Conservation (phyloP, 768 basidiomycete species). For the Agrocybe chaxingu region DNA sequence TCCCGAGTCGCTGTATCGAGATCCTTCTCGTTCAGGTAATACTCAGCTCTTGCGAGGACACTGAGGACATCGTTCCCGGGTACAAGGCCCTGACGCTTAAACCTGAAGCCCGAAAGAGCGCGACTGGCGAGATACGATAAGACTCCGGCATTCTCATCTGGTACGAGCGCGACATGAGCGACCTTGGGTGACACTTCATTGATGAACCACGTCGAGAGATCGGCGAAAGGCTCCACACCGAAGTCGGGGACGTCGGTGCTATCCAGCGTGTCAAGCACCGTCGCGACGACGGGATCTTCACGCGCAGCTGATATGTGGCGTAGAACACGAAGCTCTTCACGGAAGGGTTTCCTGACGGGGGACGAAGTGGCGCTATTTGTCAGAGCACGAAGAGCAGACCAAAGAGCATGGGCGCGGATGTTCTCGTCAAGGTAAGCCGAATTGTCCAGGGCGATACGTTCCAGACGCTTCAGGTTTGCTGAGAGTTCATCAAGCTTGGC, state of each 20-base stretch:
- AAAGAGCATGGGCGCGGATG: conserved; percentile 85
- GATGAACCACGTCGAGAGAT: conserved; percentile 89
- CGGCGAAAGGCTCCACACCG: conserved; percentile 84
- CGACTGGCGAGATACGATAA: conserved; percentile 85
- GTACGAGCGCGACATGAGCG: conserved; percentile 87
- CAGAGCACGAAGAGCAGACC: conserved; percentile 88
- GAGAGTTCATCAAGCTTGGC: conserved; percentile 94
- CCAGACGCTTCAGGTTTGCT: conserved; percentile 84
- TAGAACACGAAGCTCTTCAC: conserved; percentile 82
- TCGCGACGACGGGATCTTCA: conserved; percentile 64
- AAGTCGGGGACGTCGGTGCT: conserved; percentile 71
- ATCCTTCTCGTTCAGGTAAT: conserved; percentile 89
- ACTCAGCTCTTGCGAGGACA: conserved; percentile 85
- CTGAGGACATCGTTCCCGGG: conserved; percentile 83
- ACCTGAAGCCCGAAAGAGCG: conserved; percentile 69
- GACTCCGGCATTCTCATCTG: conserved; percentile 85
- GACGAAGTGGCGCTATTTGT: conserved; percentile 61
- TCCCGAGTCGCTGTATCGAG: conserved; percentile 87
- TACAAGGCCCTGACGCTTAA: conserved; percentile 77
- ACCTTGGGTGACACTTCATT: conserved; percentile 81
- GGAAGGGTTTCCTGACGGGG: conserved; percentile 76
- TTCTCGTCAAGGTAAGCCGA: conserved; percentile 90
- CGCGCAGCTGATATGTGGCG: conserved; percentile 68
- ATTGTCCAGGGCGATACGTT: conserved; percentile 89
- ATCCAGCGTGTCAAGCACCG: conserved; percentile 70